Evolutionary conservation across 345 rosid species (phyloP).

Genomic region (Laguncularia racemosa): DNA sequence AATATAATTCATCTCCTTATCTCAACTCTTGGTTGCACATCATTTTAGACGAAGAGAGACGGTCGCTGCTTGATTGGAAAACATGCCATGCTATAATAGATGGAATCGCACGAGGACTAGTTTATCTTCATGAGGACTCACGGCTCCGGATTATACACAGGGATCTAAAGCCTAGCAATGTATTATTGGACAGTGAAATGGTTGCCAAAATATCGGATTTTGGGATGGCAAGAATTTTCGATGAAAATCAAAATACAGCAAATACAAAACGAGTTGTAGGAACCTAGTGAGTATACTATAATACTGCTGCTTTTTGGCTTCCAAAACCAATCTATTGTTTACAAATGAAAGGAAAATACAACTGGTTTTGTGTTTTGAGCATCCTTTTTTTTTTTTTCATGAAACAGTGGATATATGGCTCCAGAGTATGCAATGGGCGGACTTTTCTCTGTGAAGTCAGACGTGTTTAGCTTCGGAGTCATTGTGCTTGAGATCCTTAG

Average conservation of each 20-base stretch:
- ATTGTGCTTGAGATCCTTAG: slow-evolving; percentile 30
- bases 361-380: background rate
- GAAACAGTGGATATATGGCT: slow-evolving; percentile 39
- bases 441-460: slow-evolving; percentile 32
- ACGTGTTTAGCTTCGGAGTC: slow-evolving; percentile 45
- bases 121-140: slow-evolving; percentile 49
- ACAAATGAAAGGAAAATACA: background rate
- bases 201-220: slow-evolving; percentile 44
- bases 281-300: slow-evolving; percentile 16
- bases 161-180: slow-evolving; percentile 38
- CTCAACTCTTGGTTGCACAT: background rate
- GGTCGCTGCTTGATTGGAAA: slow-evolving; percentile 28
- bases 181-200: slow-evolving; percentile 32
- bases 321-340: background rate
- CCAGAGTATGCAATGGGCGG: slow-evolving; percentile 38
- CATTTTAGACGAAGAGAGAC: slow-evolving; percentile 20
- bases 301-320: background rate
- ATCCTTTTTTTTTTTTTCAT: background rate
- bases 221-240: slow-evolving; percentile 33
- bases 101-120: slow-evolving; percentile 35
- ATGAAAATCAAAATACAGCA: slow-evolving; percentile 12
- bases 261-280: slow-evolving; percentile 23
- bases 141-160: slow-evolving; percentile 36
- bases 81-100: slow-evolving; percentile 19
- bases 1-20: background rate